phyloP scores from a whole-genome alignment of 441 rosid genomes.

The Mallotus japonicus region DNA sequence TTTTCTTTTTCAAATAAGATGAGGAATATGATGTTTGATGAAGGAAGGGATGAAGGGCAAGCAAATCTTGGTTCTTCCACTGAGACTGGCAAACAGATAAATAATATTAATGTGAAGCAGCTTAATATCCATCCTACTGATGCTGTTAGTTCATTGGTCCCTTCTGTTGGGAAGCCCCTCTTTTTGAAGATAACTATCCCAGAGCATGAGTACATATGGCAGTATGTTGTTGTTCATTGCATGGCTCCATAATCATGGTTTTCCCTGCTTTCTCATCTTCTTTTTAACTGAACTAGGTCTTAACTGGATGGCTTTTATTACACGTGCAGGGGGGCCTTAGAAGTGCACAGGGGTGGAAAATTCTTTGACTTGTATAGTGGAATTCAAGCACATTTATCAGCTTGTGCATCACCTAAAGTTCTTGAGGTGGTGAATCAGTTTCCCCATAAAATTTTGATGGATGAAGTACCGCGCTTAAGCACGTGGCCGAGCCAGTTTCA shows the following conservation, averaged over 20 bases:
- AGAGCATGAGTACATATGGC: constrained; percentile 86
- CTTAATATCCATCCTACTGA: constrained; percentile 33
- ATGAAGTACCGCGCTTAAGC: constrained; percentile 76
- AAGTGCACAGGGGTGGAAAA: constrained; percentile 57
- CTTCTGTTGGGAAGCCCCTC: constrained; percentile 37
- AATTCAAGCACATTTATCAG: constrained; percentile 89
- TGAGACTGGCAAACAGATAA: constrained; percentile 39
- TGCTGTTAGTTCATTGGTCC: constrained; percentile 28
- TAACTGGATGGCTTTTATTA: constrained; percentile 18
- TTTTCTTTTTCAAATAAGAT: constrained; percentile 39
- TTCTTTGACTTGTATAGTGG: constrained; percentile 55
- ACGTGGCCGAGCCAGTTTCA: constrained; percentile 88
- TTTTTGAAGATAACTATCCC: constrained; percentile 57
- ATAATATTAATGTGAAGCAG: constrained; percentile 40
- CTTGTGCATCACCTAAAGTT: constrained; percentile 83
- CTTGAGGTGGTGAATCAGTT: constrained; percentile 70
- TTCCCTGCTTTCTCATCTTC: neutral
- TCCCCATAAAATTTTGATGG: constrained; percentile 55
- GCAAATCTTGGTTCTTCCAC: constrained; percentile 29
- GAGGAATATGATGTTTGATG: constrained; percentile 40
- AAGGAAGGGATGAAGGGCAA: constrained; percentile 50
- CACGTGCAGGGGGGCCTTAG: constrained; percentile 68
- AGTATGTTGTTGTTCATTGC: constrained; percentile 52
- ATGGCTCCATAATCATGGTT: constrained; percentile 9
- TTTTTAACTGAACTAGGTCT: constrained; percentile 19